phyloP scores from a whole-genome alignment of 2,329 filamentous ascomycete genomes.

The Coniochaeta hoffmannii region DNA sequence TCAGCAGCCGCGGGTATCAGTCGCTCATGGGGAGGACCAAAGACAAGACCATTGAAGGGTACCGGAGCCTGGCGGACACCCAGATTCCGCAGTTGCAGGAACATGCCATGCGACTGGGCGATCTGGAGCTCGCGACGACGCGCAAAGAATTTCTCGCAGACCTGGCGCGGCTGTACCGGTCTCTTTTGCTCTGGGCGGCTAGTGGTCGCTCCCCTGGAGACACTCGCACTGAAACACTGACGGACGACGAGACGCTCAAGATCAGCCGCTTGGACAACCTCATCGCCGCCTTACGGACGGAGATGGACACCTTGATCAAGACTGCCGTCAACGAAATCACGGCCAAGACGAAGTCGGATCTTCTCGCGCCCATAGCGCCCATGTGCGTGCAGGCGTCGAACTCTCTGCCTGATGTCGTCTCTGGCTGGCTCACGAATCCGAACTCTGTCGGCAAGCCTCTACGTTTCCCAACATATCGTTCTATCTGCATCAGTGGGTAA shows the following conservation, averaged over 20 bases:
- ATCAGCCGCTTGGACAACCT: neutral
- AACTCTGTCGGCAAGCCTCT: neutral
- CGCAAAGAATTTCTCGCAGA: neutral
- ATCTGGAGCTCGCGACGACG: neutral
- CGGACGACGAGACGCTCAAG: neutral
- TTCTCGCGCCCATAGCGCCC: neutral
- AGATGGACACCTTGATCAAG: neutral
- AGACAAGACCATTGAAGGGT: neutral
- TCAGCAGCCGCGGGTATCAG: slow-evolving; percentile 1
- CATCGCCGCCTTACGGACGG: neutral
- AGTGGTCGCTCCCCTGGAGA: neutral
- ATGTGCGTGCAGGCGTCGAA: neutral
- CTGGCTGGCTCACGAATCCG: neutral
- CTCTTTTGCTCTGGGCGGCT: neutral
- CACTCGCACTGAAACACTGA: neutral
- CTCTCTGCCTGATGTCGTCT: neutral
- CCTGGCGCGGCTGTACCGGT: neutral
- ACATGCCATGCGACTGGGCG: neutral
- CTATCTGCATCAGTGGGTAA: neutral
- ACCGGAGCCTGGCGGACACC: neutral
- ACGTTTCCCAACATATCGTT: neutral
- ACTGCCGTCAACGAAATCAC: neutral
- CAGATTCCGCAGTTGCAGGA: neutral
- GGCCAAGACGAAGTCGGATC: neutral
- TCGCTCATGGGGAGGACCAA: neutral